Base-by-base conservation (phyloP, 2,329 filamentous ascomycete species). In the Calcarisporium arbuscula region DNA sequence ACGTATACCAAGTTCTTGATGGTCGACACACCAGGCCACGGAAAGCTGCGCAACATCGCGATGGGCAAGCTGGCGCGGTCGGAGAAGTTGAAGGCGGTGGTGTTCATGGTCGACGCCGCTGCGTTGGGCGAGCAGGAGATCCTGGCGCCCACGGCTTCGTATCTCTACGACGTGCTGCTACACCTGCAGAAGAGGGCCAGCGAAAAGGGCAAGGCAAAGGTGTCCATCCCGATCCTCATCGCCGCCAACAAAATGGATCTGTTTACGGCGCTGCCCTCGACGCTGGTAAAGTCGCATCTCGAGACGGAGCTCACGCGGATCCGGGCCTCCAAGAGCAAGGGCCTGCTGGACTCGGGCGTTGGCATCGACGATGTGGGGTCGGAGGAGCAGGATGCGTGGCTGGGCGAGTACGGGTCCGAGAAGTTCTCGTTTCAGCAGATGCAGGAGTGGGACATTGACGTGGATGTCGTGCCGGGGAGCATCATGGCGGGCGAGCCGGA, bases 231-330 rank as follows among this genome's bases (percentile, higher is more conserved):
- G 0, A 72, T 98, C 7, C 70, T 98, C 22, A 68, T 98, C 21
- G 89, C 88, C 2, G 89, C 88, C 35, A 98, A 96, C 62, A 98
- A 98, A 70, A 74, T 88, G 54, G 92, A 98, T 57, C 70, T 98
- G 1, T 98, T 98, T 57, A 95, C 92, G 0, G 87, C 90, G 7
- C 65, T 95, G 33, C 92, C 92, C 0, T 76, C 85, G 0, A 72
- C 74, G 6, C 68, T 94, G 20, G 85, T 95, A 39, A 82, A 77
- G 58, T 70, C 71, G 34, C 77, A 74, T 44, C 67, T 98, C 11
- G 89, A 96, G 62, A 68, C 72, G 10, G 90, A 95, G 57, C 77
- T 96, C 40, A 77, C 80, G 18, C 77, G 82, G 32, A 82, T 96
- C 34, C 76, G 90, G 30, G 68, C 71, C 38, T 85, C 84, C 26